Evolutionary conservation across 768 basidiomycete genomes (phyloP).

Genomic region (Russula sp.): DNA sequence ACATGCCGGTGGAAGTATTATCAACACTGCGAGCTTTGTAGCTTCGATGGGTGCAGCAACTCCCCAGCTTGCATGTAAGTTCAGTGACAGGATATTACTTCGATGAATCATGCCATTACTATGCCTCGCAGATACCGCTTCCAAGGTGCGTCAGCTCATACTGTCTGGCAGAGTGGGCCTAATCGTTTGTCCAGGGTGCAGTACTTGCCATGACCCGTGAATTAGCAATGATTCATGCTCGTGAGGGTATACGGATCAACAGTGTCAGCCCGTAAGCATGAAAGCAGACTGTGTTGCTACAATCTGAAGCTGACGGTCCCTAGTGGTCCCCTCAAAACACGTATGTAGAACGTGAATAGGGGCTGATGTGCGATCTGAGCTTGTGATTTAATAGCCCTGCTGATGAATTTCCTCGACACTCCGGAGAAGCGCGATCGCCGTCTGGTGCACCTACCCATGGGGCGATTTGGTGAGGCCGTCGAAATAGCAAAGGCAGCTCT

Average conservation of each 20-base stretch:
- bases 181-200: slow-evolving; percentile 57
- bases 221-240: slow-evolving; percentile 95
- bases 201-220: slow-evolving; percentile 99
- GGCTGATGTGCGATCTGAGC: not conserved
- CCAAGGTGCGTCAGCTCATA: slow-evolving; percentile 55
- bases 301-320: slow-evolving; percentile 19
- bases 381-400: slow-evolving; percentile 57
- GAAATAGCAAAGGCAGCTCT: slow-evolving; percentile 91
- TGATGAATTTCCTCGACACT: slow-evolving; percentile 98
- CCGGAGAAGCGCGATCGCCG: slow-evolving; percentile 91
- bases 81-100: not conserved
- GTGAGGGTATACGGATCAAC: slow-evolving; percentile 95
- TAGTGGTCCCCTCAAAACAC: slow-evolving; percentile 93
- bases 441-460: slow-evolving; percentile 90
- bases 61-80: slow-evolving; percentile 94
- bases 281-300: not conserved
- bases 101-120: not conserved
- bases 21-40: slow-evolving; percentile 98
- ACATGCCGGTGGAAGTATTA: slow-evolving; percentile 83
- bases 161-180: slow-evolving; percentile 12
- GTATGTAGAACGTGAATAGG: slow-evolving; percentile 45
- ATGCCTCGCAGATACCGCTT: slow-evolving; percentile 73
- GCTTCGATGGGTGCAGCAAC: slow-evolving; percentile 95
- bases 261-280: slow-evolving; percentile 86
- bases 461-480: slow-evolving; percentile 94